Evolutionary conservation across 75 land plant genomes (phyloP), one percentile per base, ranked within the genome.

Genomic region (Larix kaempferi): DNA sequence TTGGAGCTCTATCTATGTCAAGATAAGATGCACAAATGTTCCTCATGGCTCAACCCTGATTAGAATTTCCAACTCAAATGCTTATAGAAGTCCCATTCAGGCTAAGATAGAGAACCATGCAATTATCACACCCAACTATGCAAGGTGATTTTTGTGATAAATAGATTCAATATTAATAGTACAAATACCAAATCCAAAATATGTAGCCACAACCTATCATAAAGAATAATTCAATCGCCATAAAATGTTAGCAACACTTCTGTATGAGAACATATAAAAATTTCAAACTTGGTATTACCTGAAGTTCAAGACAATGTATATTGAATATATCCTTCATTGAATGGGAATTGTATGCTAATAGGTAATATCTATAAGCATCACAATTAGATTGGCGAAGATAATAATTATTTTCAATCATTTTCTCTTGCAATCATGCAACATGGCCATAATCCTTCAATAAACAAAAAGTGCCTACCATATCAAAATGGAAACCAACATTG

Each of bases 251-350:
- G 52, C 52, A 44, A 10, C 52, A 44, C 52, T 44, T 44, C 52
- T 44, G 8, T 44, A 44, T 44, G 52, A 44, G 52, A 69, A 69
- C 10, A n/a, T 39, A 39, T 17, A 11, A 65, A 69, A 19, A 69
- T 41, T 5, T 41, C 11, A 17, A 33, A 37, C 6, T 6, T 11
- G 6, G 5, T 35, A 37, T 39, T 81, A 94, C 98, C 95, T 93
- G 87, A 21, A 93, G 80, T 78, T 95, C 88, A 39, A 95, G 94
- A 59, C 88, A 83, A 85, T 95, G 94, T 17, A 93, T 94, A 82
- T 95, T 91, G 74, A 95, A 95, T 57, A 93, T 88, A 56, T 95
- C 92, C 78, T 95, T 95, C 94, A 91, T 87, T 0, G 96, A 89
- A 80, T 95, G 98, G 29, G 98, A 91, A 79, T 90, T 93, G 59